Conservation (phyloP, 805 yeast species). For the Metschnikowia noctiluminum region DNA sequence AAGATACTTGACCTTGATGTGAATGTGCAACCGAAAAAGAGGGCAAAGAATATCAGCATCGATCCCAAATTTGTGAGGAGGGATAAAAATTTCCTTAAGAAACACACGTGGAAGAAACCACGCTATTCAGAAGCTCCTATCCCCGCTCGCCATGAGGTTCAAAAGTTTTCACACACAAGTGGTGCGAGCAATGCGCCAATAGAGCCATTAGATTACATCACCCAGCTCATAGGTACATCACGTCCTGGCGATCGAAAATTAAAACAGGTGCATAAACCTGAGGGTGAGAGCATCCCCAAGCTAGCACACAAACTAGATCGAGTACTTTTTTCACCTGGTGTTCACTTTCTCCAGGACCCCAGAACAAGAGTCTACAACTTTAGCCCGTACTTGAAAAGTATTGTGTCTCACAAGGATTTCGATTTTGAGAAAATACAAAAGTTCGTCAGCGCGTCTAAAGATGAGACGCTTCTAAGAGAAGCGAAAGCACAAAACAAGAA, state of each 20-base stretch:
- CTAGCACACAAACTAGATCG: constrained; percentile 66
- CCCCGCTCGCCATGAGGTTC: no score
- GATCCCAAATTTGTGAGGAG: no score
- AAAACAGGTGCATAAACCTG: constrained; percentile 19
- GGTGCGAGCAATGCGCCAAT: neutral
- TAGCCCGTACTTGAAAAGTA: constrained; percentile 52
- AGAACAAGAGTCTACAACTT: constrained; percentile 73
- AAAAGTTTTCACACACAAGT: no score
- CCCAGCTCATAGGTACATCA: neutral
- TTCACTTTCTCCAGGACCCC: constrained; percentile 75
- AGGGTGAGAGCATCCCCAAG: constrained; percentile 43
- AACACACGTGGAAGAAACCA: no score
- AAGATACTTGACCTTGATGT: constrained; percentile 1
- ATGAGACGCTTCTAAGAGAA: constrained; percentile 46
- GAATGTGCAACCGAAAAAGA: neutral
- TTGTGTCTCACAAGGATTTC: constrained; percentile 62
- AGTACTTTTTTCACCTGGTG: constrained; percentile 76
- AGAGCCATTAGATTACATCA: constrained; percentile 1
- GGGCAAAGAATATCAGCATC: neutral
- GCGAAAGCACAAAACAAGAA: constrained; percentile 37
- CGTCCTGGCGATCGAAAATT: constrained; percentile 7
- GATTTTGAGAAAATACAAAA: constrained; percentile 54
- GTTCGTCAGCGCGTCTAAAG: constrained; percentile 69
- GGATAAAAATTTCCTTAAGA: no score
- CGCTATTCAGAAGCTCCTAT: no score